Evolutionary conservation across 2,329 filamentous ascomycete genomes (phyloP).

Genomic region (Sclerotinia glacialis): DNA sequence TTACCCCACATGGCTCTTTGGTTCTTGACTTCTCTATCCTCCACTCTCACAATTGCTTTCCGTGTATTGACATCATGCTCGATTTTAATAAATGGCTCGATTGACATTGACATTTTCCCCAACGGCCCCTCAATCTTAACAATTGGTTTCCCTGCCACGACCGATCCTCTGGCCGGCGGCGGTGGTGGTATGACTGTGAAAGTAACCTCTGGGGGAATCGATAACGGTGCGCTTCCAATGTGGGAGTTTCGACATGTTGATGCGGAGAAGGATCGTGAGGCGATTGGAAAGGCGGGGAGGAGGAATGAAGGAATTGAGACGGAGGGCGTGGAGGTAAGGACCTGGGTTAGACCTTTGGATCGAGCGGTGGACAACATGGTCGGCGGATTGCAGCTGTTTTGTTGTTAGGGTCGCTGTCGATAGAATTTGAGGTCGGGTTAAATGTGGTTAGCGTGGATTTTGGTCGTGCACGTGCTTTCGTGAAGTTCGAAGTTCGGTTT

Average conservation of each 20-base stretch:
- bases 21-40: slow-evolving; percentile 64
- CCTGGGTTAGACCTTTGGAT: slow-evolving; percentile 58
- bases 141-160: slow-evolving; percentile 52
- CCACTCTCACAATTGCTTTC: slow-evolving; percentile 66
- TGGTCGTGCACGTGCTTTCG: not conserved
- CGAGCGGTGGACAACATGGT: slow-evolving; percentile 65
- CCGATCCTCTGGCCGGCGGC: slow-evolving; percentile 41
- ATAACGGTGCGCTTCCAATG: slow-evolving; percentile 77
- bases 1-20: slow-evolving; percentile 97
- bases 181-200: slow-evolving; percentile 64
- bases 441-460: slow-evolving; percentile 1
- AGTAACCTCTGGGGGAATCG: slow-evolving; percentile 80
- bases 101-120: slow-evolving; percentile 70
- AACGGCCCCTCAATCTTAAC: slow-evolving; percentile 79
- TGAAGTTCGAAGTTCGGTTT: not conserved
- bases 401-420: not conserved
- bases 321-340: slow-evolving; percentile 48
- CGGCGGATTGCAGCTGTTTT: slow-evolving; percentile 21
- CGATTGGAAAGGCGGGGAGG: slow-evolving; percentile 63
- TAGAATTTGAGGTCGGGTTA: slow-evolving; percentile 19
- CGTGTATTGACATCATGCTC: slow-evolving; percentile 61
- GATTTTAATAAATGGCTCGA: slow-evolving; percentile 77
- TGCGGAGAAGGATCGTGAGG: slow-evolving; percentile 65
- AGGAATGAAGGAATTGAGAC: slow-evolving; percentile 68
- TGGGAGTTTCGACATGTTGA: slow-evolving; percentile 69